These are phyloP conservation scores for Xerocomellus chrysenteron DNA, from an alignment of 768 basidiomycete species.

Conservation along the genomic window DNA sequence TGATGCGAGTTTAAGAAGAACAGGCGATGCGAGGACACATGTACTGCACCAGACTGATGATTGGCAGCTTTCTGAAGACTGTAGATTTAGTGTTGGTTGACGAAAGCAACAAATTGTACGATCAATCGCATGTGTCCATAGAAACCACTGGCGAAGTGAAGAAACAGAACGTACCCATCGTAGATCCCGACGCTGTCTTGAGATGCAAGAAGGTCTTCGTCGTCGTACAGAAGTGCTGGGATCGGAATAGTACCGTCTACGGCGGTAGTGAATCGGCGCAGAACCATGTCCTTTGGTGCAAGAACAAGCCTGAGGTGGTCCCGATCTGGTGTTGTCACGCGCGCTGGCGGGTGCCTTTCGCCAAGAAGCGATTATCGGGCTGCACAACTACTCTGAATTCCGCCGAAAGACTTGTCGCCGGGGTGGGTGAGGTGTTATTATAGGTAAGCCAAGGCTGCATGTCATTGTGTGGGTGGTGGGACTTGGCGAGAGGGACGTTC, in stretches of 20 bases:
- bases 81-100: conserved; percentile 32
- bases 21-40: conserved; percentile 80
- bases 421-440: not conserved
- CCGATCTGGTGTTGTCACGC: conserved; percentile 2
- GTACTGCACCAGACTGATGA: conserved; percentile 72
- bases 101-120: conserved; percentile 18
- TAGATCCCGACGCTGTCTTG: conserved; percentile 89
- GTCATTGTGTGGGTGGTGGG: conserved; percentile 6
- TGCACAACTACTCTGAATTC: conserved; percentile 4
- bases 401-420: conserved; percentile 11
- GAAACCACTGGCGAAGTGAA: conserved; percentile 7
- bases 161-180: conserved; percentile 64
- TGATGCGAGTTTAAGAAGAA: conserved; percentile 69
- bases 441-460: not conserved
- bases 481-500: conserved; percentile 3
- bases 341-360: not conserved
- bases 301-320: not conserved
- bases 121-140: conserved; percentile 20
- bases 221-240: conserved; percentile 71
- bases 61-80: conserved; percentile 81
- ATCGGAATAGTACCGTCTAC: conserved; percentile 81
- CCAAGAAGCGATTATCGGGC: not conserved
- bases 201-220: conserved; percentile 71
- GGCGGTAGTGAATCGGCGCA: conserved; percentile 52
- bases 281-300: conserved; percentile 40